These are phyloP conservation scores for Mikania micrantha DNA, from an alignment of 129 eudicot species.

Conservation along the genomic window DNA sequence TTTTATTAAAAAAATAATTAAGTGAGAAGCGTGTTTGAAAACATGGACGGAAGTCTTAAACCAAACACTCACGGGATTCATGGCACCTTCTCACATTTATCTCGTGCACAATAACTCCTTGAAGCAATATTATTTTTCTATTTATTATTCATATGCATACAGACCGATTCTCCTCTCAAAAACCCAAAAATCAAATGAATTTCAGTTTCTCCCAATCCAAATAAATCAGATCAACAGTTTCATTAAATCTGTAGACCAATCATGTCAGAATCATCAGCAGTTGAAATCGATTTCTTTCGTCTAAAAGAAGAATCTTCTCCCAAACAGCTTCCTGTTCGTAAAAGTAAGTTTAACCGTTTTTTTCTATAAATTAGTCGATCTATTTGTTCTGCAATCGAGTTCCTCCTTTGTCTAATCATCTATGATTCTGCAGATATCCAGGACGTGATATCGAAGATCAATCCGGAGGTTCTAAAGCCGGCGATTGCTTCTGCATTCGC, in stretches of 20 bases:
- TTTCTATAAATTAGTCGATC: neutral
- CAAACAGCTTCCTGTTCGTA: conserved; percentile 36
- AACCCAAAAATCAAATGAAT: neutral
- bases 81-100: conserved; percentile 23
- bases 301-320: conserved; percentile 26
- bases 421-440: conserved; percentile 37
- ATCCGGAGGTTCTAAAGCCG: conserved; percentile 55
- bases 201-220: neutral
- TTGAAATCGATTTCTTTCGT: conserved; percentile 51
- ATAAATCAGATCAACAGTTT: neutral
- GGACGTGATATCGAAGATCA: conserved; percentile 52
- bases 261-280: conserved; percentile 28
- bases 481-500: conserved; percentile 42
- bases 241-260: neutral
- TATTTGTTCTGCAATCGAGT: neutral
- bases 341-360: conserved; percentile 19
- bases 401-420: neutral
- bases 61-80: conserved; percentile 19
- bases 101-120: conserved; percentile 14
- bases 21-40: conserved; percentile 21
- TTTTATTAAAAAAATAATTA: neutral
- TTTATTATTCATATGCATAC: neutral
- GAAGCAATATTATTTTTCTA: neutral
- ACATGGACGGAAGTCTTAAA: neutral
- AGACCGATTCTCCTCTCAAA: neutral